A percentile compares a stretch with the other conserved stretches of the same genome.
Evolutionary conservation across 23 red algal genomes (phyloP).

Genomic region (Chondrus crispus): DNA sequence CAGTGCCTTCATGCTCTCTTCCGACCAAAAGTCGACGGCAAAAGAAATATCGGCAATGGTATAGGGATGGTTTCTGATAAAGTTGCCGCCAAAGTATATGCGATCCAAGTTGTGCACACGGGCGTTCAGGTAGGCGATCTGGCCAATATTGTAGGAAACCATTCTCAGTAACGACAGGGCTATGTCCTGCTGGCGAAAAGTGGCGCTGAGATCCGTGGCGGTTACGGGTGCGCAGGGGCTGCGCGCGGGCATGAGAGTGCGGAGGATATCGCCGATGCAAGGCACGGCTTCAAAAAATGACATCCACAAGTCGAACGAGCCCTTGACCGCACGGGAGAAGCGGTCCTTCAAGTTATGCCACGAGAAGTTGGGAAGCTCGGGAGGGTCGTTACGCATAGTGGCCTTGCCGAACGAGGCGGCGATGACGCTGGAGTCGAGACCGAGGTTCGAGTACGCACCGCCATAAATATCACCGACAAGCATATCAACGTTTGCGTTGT

Average conservation of each 20-base stretch:
- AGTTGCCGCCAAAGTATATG: conserved; percentile 99
- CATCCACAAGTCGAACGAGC: conserved; percentile 72
- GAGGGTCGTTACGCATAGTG: conserved; percentile 74
- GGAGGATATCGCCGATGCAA: conserved; percentile 38
- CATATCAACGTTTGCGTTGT: conserved; percentile 97
- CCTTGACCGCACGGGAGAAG: conserved; percentile 64
- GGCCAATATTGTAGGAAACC: conserved; percentile 94
- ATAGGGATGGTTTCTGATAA: conserved; percentile 93
- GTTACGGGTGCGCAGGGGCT: too few species aligned
- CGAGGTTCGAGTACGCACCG: conserved; percentile 74
- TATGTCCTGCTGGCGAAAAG: conserved; percentile 81
- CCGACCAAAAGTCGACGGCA: conserved; percentile 92
- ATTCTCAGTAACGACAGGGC: conserved; percentile 85
- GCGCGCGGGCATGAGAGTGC: conserved; percentile 34
- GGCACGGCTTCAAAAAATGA: conserved; percentile 71
- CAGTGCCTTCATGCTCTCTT: conserved; percentile 78
- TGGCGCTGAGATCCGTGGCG: conserved; percentile 36
- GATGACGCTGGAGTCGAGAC: conserved; percentile 83
- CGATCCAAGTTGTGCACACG: conserved; percentile 61
- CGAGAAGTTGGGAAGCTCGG: background rate
- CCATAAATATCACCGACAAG: conserved; percentile 98
- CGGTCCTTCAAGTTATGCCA: conserved; percentile 45
- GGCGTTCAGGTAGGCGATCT: conserved; percentile 90
- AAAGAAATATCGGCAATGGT: conserved; percentile 88
- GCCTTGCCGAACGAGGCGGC: conserved; percentile 97